Evolutionary conservation across 208 protist species (phyloP).

Genomic region (Leishmania lainsoni): DNA sequence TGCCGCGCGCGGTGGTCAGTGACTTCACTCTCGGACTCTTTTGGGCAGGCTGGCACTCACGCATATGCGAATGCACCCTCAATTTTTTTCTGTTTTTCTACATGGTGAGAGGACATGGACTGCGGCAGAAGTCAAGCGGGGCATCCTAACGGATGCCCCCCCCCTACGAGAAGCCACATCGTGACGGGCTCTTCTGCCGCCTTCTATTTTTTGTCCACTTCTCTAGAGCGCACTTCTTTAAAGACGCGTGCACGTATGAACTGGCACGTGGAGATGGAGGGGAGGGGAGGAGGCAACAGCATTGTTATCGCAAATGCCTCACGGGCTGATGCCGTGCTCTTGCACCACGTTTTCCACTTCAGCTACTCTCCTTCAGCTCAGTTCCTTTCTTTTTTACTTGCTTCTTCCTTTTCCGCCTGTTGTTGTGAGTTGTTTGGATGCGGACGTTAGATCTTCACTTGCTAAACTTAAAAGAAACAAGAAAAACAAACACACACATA

Average conservation of each 20-base stretch:
- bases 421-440: neutral
- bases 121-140: neutral
- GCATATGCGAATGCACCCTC: neutral
- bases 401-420: neutral
- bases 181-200: neutral
- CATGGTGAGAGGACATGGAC: neutral
- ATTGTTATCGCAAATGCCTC: neutral
- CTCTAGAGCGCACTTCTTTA: neutral
- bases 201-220: neutral
- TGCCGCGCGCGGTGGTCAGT: neutral
- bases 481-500: too few relatives aligned
- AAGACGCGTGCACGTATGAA: neutral
- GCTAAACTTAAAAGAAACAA: neutral
- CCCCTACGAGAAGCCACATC: neutral
- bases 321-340: neutral
- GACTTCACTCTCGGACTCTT: neutral
- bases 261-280: neutral
- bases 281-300: neutral
- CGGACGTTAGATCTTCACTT: neutral
- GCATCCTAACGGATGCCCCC: neutral
- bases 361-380: neutral
- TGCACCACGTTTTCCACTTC: neutral
- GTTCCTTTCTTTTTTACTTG: neutral
- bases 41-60: neutral
- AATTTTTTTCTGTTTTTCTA: neutral